Percentiles rank a stretch among this genome's conserved stretches.
phyloP scores from a whole-genome alignment of 2,329 filamentous ascomycete species.

The Phyllosticta citriasiana region DNA sequence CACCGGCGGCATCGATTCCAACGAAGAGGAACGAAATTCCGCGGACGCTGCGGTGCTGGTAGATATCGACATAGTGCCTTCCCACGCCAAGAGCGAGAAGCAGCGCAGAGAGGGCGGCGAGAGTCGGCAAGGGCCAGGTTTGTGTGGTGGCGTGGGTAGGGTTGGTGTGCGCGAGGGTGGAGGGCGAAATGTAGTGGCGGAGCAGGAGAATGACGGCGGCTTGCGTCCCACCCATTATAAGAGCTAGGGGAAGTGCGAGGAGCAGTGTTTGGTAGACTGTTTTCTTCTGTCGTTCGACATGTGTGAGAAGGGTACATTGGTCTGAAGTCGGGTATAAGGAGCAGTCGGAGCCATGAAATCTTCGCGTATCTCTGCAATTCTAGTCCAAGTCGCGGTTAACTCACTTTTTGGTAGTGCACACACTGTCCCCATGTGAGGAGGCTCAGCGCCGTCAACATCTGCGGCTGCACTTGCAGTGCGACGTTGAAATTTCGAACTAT shows the following conservation, averaged over 20 bases:
- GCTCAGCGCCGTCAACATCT: constrained; percentile 44
- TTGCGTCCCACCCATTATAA: constrained; percentile 51
- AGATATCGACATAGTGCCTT: constrained; percentile 62
- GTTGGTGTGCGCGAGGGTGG: constrained; percentile 33
- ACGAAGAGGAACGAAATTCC: constrained; percentile 67
- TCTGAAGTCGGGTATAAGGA: not conserved
- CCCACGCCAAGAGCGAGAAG: constrained; percentile 57
- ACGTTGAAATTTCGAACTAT: constrained; percentile 45
- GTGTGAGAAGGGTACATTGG: too few species aligned
- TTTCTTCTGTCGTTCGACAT: constrained; percentile 38
- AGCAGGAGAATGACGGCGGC: constrained; percentile 48
- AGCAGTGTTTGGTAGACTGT: constrained; percentile 37
- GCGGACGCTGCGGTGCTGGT: constrained; percentile 52
- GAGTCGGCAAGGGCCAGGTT: constrained; percentile 53
- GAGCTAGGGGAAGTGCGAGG: constrained; percentile 42
- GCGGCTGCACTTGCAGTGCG: constrained; percentile 45
- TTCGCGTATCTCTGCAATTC: too few species aligned
- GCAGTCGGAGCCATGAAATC: not conserved
- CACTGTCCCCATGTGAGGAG: constrained; percentile 47
- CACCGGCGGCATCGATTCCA: constrained; percentile 57
- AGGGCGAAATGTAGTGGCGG: constrained; percentile 24
- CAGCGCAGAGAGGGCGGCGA: constrained; percentile 55
- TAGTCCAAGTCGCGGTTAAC: not conserved
- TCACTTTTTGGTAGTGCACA: constrained; percentile 41
- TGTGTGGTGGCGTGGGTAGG: not conserved